A percentile compares a stretch with the other conserved stretches of the same genome.
Evolutionary conservation across 306 rosid genomes (phyloP).

Genomic region (Oemleria cerasiformis): DNA sequence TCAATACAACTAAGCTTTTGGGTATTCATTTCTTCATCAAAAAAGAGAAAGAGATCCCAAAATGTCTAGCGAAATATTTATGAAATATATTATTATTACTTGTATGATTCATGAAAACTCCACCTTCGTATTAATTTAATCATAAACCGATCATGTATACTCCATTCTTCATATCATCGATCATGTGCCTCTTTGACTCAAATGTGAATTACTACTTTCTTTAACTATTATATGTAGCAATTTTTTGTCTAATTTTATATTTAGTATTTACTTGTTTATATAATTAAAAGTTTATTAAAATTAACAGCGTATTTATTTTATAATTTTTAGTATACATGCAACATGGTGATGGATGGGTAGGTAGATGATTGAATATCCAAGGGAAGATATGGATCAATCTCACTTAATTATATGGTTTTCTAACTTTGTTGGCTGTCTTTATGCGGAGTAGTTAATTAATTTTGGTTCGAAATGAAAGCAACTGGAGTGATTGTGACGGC

Average conservation of each 20-base stretch:
- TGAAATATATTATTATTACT: constrained; percentile 7
- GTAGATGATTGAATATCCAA: constrained; percentile 6
- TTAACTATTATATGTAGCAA: not conserved
- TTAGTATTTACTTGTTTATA: too few relatives aligned
- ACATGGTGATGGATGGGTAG: not conserved
- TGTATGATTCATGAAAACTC: constrained; percentile 9
- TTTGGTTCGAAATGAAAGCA: constrained; percentile 1
- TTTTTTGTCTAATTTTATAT: not conserved
- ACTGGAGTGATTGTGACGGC: constrained; percentile 60
- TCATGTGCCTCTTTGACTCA: not conserved
- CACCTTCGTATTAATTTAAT: not conserved
- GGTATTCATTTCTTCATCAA: constrained; percentile 15
- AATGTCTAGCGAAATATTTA: constrained; percentile 20
- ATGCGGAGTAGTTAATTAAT: not conserved
- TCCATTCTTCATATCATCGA: constrained; percentile 21
- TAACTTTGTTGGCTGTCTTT: not conserved
- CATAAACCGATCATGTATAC: not conserved
- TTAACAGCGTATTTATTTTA: too few relatives aligned
- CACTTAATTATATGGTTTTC: constrained; percentile 23
- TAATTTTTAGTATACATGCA: not conserved
- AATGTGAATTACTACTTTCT: constrained; percentile 2
- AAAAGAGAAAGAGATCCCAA: constrained; percentile 2
- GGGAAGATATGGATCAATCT: constrained; percentile 10
- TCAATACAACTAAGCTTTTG: constrained; percentile 5
- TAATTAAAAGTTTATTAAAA: too few relatives aligned